A percentile compares a stretch with the other conserved stretches of the same genome.
phyloP scores from a whole-genome alignment of 306 rosid species.

The Glycine tomentella region DNA sequence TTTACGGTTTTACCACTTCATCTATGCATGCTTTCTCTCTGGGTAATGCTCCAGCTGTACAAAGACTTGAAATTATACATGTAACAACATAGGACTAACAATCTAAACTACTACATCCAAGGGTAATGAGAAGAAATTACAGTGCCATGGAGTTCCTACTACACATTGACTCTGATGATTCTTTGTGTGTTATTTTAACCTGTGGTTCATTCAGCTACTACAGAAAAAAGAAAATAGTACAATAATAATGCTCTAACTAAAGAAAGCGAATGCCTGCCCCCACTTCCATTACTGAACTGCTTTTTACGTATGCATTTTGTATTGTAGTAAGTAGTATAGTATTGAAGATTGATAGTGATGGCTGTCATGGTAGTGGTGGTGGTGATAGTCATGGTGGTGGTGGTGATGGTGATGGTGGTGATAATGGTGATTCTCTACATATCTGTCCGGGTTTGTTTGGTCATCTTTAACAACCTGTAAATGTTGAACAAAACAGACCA shows the following conservation, averaged over 20 bases:
- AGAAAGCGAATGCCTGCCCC: conserved; percentile 64
- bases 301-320: conserved; percentile 84
- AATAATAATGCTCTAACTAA: conserved; percentile 52
- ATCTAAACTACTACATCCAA: conserved; percentile 51
- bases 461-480: conserved; percentile 62
- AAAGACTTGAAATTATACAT: conserved; percentile 58
- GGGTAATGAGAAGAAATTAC: conserved; percentile 51
- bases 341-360: conserved; percentile 42
- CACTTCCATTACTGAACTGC: conserved; percentile 69
- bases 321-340: conserved; percentile 82
- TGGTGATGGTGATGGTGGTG: too few species aligned
- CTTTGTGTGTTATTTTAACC: conserved; percentile 54
- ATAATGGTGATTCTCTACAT: conserved; percentile 73
- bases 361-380: conserved; percentile 37
- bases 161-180: conserved; percentile 53
- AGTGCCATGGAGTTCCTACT: conserved; percentile 56
- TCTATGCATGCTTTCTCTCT: conserved; percentile 25
- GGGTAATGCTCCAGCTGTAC: conserved; percentile 69
- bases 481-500: conserved; percentile 20
- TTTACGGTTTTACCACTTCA: conserved; percentile 36
- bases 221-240: conserved; percentile 66
- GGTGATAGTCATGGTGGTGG: too few species aligned
- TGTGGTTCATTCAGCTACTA: conserved; percentile 84
- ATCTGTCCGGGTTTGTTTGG: conserved; percentile 52
- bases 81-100: conserved; percentile 49